Percentiles rank a stretch among this genome's conserved stretches.
These are phyloP conservation scores for Backusella australiensis DNA, from an alignment of 192 early-diverging fungal species.

Conservation along the genomic window DNA sequence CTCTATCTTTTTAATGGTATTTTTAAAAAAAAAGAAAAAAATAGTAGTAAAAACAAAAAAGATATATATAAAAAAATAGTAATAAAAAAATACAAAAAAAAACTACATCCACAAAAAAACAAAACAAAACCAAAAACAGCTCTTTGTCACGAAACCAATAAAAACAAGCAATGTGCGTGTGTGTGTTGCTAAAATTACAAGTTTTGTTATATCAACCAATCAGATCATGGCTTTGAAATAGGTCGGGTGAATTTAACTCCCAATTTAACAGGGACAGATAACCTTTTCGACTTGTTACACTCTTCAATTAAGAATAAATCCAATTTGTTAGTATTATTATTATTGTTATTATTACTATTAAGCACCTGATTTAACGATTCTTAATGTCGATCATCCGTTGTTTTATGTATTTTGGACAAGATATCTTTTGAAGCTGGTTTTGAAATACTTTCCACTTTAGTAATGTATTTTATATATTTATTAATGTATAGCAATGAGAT, in stretches of 20 bases:
- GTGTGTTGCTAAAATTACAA: constrained; percentile 1
- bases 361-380: neutral
- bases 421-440: neutral
- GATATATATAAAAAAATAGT: neutral
- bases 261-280: neutral
- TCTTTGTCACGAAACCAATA: constrained; percentile 6
- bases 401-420: neutral
- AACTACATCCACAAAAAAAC: neutral
- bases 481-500: too few relatives aligned
- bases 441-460: neutral
- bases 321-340: neutral
- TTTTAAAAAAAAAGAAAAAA: neutral
- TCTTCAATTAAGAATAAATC: neutral
- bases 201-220: neutral
- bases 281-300: neutral
- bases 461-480: neutral
- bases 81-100: neutral
- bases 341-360: neutral
- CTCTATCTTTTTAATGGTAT: neutral
- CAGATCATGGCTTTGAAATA: neutral
- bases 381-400: neutral
- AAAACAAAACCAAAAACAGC: neutral
- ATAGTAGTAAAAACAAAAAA: neutral
- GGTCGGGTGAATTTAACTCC: neutral
- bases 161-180: constrained; percentile 6